phyloP scores from a whole-genome alignment of 1,284 basidiomycete genomes.

The Ceratobasidium sp. region DNA sequence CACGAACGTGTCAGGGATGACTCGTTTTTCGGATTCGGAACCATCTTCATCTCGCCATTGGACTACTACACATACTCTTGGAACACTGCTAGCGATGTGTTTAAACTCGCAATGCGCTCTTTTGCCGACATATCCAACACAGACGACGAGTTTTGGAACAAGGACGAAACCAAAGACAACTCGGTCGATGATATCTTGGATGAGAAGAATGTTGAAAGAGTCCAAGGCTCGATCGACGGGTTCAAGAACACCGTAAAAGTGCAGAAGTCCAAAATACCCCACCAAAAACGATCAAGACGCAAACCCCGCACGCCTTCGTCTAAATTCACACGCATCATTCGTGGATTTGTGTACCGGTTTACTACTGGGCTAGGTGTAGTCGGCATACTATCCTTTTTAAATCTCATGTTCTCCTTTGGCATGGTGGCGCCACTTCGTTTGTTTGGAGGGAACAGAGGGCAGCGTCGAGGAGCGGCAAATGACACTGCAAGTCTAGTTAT shows the following conservation, averaged over 20 bases:
- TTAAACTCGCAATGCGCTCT: constrained; percentile 69
- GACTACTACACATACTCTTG: constrained; percentile 61
- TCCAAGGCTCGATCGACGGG: constrained; percentile 17
- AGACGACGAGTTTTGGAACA: constrained; percentile 32
- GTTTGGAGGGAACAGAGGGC: constrained; percentile 66
- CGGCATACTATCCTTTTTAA: constrained; percentile 78
- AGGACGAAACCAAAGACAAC: constrained; percentile 27
- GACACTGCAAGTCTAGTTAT: constrained; percentile 74
- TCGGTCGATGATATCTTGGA: constrained; percentile 31
- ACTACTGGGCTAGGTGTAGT: constrained; percentile 79
- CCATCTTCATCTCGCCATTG: constrained; percentile 49
- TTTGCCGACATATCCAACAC: constrained; percentile 54
- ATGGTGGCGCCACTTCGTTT: constrained; percentile 47
- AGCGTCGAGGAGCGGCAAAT: constrained; percentile 62
- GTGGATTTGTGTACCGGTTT: constrained; percentile 72
- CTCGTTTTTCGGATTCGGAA: constrained; percentile 63
- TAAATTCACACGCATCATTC: constrained; percentile 53
- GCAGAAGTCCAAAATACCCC: constrained; percentile 5
- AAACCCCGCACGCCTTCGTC: constrained; percentile 29
- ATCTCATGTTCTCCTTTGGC: constrained; percentile 54
- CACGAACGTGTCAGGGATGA: constrained; percentile 50
- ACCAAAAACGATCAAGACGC: constrained; percentile 16
- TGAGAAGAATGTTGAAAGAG: constrained; percentile 19
- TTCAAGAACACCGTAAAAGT: constrained; percentile 42
- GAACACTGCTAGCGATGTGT: constrained; percentile 70